phyloP scores from a whole-genome alignment of 805 yeast species.

The Candida krabiensis region DNA sequence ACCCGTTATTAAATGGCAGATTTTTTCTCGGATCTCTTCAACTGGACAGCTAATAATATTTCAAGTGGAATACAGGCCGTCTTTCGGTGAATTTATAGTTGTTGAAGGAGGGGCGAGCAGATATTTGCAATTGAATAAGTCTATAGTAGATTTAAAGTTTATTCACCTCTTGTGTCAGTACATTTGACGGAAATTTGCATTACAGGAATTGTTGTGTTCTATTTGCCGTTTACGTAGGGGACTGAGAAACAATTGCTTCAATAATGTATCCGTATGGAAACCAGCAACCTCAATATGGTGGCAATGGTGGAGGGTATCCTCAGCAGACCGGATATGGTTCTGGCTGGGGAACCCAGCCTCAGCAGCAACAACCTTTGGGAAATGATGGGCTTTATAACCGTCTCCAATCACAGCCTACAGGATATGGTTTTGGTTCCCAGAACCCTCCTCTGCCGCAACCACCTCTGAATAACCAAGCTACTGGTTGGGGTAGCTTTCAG shows the following conservation, averaged over 20 bases:
- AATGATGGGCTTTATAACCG: constrained; percentile 24
- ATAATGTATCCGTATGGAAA: constrained; percentile 29
- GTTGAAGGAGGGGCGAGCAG: no score
- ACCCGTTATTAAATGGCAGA: no score
- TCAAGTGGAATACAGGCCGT: no score
- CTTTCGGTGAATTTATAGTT: no score
- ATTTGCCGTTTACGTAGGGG: no score
- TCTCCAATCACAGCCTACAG: constrained; percentile 39
- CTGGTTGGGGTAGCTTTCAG: constrained; percentile 13
- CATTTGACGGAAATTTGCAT: no score
- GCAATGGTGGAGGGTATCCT: constrained; percentile 17
- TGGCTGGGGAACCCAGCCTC: constrained; percentile 21
- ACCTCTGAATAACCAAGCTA: constrained; percentile 8
- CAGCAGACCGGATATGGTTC: constrained; percentile 26
- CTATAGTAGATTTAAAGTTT: no score
- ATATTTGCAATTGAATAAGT: no score
- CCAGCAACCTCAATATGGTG: constrained; percentile 25
- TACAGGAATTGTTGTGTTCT: no score
- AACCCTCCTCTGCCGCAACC: constrained; percentile 23
- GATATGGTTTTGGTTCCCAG: constrained; percentile 32
- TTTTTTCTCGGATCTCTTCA: no score
- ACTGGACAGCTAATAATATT: no score
- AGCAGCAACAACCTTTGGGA: constrained; percentile 32
- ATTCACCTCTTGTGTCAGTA: no score
- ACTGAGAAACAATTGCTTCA: constrained; percentile 1